Percentiles rank a stretch among this genome's conserved stretches.
phyloP scores from a whole-genome alignment of 202 grass and related monocot species.

The Schoenoplectus triqueter region DNA sequence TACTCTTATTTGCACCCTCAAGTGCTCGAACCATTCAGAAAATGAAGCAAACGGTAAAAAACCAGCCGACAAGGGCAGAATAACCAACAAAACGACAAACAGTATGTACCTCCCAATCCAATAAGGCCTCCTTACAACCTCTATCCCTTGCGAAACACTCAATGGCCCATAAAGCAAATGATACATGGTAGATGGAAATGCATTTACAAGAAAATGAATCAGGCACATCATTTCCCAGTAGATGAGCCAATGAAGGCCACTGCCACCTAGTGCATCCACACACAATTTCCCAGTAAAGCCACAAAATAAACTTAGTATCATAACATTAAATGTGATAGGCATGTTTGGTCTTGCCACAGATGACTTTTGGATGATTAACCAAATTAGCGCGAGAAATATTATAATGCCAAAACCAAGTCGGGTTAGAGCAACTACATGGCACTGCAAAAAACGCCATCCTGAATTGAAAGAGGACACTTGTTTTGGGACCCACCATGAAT shows the following conservation, averaged over 20 bases:
- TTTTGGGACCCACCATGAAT: slow-evolving; percentile 85
- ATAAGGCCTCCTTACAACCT: slow-evolving; percentile 50
- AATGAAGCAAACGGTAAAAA: slow-evolving; percentile 84
- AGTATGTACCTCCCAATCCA: slow-evolving; percentile 65
- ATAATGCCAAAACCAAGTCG: slow-evolving; percentile 71
- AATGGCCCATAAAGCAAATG: slow-evolving; percentile 68
- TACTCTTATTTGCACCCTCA: slow-evolving; percentile 43
- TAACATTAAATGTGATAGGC: slow-evolving; percentile 82
- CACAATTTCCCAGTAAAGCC: slow-evolving; percentile 79
- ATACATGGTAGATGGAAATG: slow-evolving; percentile 61
- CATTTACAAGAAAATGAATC: slow-evolving; percentile 81
- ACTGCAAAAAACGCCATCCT: slow-evolving; percentile 56
- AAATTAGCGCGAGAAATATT: slow-evolving; percentile 66
- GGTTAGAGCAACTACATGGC: slow-evolving; percentile 58
- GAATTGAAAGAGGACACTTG: slow-evolving; percentile 69
- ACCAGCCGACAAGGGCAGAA: slow-evolving; percentile 70
- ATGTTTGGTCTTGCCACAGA: slow-evolving; percentile 60
- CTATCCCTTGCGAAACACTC: slow-evolving; percentile 45
- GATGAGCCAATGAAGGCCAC: slow-evolving; percentile 73
- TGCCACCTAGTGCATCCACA: slow-evolving; percentile 71
- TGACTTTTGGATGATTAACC: slow-evolving; percentile 70
- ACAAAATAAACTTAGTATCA: slow-evolving; percentile 68
- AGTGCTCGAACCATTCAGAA: slow-evolving; percentile 61
- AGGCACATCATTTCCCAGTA: slow-evolving; percentile 81
- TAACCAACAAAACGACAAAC: slow-evolving; percentile 56